A percentile compares a stretch with the other conserved stretches of the same genome.
Evolutionary conservation across 2,329 filamentous ascomycete genomes (phyloP).

Genomic region (Fusarium pseudoanthophilum): DNA sequence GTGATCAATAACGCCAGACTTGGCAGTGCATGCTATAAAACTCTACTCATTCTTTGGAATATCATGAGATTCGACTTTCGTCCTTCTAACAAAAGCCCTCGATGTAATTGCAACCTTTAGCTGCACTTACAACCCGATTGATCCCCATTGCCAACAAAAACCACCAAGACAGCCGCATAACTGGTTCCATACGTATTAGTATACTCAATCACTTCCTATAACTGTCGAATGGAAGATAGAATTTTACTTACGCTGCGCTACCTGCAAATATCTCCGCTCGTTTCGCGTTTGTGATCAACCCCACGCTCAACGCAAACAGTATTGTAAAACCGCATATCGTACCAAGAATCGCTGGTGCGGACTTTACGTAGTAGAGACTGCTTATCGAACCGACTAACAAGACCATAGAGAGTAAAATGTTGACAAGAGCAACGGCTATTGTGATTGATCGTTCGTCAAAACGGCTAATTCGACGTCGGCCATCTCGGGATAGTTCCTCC

Average conservation of each 20-base stretch:
- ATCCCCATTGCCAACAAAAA: not conserved
- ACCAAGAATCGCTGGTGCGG: not conserved
- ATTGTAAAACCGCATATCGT: slow-evolving; percentile 8
- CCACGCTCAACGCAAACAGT: slow-evolving; percentile 2
- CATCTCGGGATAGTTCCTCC: not conserved
- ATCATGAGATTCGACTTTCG: accelerated
- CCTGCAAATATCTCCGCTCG: slow-evolving; percentile 14
- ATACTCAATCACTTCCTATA: too few relatives aligned
- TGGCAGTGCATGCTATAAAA: not conserved
- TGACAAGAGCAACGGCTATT: not conserved
- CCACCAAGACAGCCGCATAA: not conserved
- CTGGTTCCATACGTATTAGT: not conserved
- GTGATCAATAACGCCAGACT: not conserved
- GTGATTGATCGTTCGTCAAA: slow-evolving; percentile 4
- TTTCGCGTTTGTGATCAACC: slow-evolving; percentile 8
- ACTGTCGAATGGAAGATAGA: too few relatives aligned
- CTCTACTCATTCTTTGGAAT: too few relatives aligned
- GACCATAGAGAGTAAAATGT: not conserved
- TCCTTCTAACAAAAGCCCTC: not conserved
- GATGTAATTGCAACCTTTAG: too few relatives aligned
- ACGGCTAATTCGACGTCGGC: not conserved
- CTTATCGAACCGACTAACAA: not conserved
- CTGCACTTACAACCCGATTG: not conserved
- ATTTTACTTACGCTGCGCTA: slow-evolving; percentile 22
- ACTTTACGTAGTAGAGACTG: not conserved